phyloP scores from a whole-genome alignment of 2,329 filamentous ascomycete species.

The Orbilia oligospora region DNA sequence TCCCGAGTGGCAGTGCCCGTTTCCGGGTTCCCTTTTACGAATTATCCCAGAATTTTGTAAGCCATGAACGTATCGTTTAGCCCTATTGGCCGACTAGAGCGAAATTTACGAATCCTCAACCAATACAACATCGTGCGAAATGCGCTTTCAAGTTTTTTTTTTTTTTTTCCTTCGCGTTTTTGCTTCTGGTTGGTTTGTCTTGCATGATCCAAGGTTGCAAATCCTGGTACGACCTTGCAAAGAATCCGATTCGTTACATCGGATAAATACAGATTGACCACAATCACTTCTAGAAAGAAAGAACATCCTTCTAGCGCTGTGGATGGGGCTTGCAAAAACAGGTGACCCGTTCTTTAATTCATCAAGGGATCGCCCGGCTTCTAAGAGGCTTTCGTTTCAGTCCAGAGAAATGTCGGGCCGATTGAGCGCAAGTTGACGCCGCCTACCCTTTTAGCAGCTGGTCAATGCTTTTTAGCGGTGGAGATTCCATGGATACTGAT shows the following conservation, averaged over 20 bases:
- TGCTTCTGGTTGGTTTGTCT: constrained; percentile 38
- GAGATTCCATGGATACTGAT: constrained; percentile 44
- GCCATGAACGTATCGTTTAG: constrained; percentile 24
- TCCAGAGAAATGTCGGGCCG: constrained; percentile 42
- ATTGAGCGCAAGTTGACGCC: constrained; percentile 35
- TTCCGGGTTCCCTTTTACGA: constrained; percentile 20
- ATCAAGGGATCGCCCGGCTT: constrained; percentile 36
- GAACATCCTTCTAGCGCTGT: constrained; percentile 12
- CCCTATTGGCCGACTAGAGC: constrained; percentile 25
- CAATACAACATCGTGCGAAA: constrained; percentile 23
- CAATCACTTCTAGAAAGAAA: constrained; percentile 56
- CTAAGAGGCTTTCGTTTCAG: constrained; percentile 38
- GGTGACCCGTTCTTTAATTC: constrained; percentile 33
- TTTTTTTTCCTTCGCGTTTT: constrained; percentile 3
- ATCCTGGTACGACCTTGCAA: constrained; percentile 54
- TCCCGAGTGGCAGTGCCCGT: constrained; percentile 30
- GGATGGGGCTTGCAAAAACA: constrained; percentile 45
- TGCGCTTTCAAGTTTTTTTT: constrained; percentile 20
- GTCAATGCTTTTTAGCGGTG: constrained; percentile 20
- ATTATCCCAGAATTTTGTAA: constrained; percentile 18
- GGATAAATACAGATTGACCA: constrained; percentile 59
- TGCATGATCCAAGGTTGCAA: constrained; percentile 50
- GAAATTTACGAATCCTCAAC: constrained; percentile 40
- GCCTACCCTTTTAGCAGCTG: constrained; percentile 18
- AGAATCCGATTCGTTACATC: constrained; percentile 59